These are phyloP conservation scores for Echinosophora koreensis DNA, from an alignment of 306 rosid species.

Conservation along the genomic window DNA sequence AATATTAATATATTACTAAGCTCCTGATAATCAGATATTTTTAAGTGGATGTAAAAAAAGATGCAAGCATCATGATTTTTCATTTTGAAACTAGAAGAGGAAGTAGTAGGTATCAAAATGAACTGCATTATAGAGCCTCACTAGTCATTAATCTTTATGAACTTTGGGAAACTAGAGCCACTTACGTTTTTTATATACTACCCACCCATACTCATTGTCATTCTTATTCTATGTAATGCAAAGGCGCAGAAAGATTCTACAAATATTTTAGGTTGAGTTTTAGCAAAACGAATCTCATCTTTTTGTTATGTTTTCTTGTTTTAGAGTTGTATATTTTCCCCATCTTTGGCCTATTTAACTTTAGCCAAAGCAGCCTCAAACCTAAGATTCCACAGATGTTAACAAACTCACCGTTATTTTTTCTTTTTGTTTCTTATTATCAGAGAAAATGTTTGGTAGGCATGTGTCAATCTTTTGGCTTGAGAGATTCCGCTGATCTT, in stretches of 20 bases:
- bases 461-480: slow-evolving; percentile 45
- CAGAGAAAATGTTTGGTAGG: slow-evolving; percentile 38
- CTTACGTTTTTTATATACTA: not conserved
- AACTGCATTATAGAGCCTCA: not conserved
- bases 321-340: slow-evolving; percentile 11
- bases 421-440: slow-evolving; percentile 18
- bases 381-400: slow-evolving; percentile 38
- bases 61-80: no score
- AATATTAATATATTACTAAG: no score
- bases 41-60: no score
- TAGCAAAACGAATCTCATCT: slow-evolving; percentile 42
- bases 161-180: slow-evolving; percentile 11
- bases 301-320: slow-evolving; percentile 34
- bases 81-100: not conserved
- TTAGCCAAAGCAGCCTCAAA: slow-evolving; percentile 12
- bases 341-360: not conserved
- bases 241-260: not conserved
- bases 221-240: not conserved
- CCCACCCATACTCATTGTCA: not conserved
- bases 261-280: slow-evolving; percentile 28
- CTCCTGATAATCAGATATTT: no score
- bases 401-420: slow-evolving; percentile 40
- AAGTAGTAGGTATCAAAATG: slow-evolving; percentile 6
- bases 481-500: slow-evolving; percentile 46
- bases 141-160: not conserved